Base-by-base conservation (phyloP, 352 stramenopile species). In the Phytophthora pini region DNA sequence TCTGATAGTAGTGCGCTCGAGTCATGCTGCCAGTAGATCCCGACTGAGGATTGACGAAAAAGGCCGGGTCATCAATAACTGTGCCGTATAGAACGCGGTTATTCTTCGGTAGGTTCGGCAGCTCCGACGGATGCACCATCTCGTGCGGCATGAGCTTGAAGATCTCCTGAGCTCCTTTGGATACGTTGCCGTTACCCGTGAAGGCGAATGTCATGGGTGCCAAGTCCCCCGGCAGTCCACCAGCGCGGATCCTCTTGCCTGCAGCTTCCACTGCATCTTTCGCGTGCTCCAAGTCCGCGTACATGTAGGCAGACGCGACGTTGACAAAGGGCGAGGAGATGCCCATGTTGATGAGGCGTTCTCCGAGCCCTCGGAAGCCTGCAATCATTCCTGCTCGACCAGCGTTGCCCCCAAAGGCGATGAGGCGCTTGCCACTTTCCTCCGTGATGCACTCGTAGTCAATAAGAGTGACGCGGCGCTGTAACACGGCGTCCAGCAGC, bases 371-470 rank as follows among this genome's bases (percentile, higher is more conserved):
- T 38, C 97, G 93, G 63, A 99, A 94, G 31, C 88, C 94, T 27
- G 97, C 90, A 64, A 98, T 88, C 90, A 98, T 98, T 46, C 96
- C 97, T 5, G 97, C 97, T 32, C 94, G 87, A 22, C 97, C 97
- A 5, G 96, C 97, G 70, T 97, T 99, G 49, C 90, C 79, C 20
- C 97, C 97, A 68, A 99, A 99, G 34, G 94, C 93, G 54, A 99
- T 97, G 9, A 98, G 68, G 5, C 93, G 88, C 65, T 88, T 87
- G 47, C 85, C 88, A 39, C 85, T 87, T 27, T 86, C 72, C 52
- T 97, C 79, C 2, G 88, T 96, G 72, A 99, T 99, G 62, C 92
- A 98, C 70, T 99, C 97, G 70, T 98, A 99, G 76, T 99, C 97
- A 59, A 99, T 93, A 27, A 99, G 81, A 49, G 92, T 93, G 61